Conservation (phyloP, 805 yeast genomes). For the Yamadazyma scolyti region DNA sequence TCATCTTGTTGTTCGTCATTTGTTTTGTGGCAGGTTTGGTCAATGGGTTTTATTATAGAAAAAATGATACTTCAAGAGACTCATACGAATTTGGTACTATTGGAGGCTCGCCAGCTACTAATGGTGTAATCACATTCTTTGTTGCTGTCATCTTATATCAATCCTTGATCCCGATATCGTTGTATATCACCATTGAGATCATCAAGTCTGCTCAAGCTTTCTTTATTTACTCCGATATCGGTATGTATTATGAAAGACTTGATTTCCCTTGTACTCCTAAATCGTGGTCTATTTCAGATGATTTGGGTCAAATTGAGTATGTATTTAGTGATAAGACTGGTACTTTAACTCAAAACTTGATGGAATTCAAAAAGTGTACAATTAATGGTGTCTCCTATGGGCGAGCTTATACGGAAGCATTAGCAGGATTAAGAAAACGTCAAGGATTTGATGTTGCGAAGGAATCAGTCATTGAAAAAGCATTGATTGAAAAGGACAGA, state of each 20-base stretch:
- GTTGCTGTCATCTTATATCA: slow-evolving; percentile 75
- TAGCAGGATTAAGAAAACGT: slow-evolving; percentile 73
- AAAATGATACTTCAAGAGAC: slow-evolving; percentile 48
- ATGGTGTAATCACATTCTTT: slow-evolving; percentile 70
- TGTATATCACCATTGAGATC: slow-evolving; percentile 78
- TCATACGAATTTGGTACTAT: slow-evolving; percentile 68
- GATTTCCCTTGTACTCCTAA: slow-evolving; percentile 84
- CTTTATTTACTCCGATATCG: slow-evolving; percentile 72
- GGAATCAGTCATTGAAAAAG: slow-evolving; percentile 51
- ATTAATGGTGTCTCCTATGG: slow-evolving; percentile 73
- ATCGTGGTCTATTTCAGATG: slow-evolving; percentile 83
- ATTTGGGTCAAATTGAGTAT: slow-evolving; percentile 81
- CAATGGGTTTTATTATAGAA: slow-evolving; percentile 62
- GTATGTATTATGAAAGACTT: slow-evolving; percentile 62
- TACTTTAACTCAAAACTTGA: slow-evolving; percentile 76
- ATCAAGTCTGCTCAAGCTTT: slow-evolving; percentile 80
- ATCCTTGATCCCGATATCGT: slow-evolving; percentile 77
- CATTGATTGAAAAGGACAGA: slow-evolving; percentile 54
- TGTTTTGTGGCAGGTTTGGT: slow-evolving; percentile 70
- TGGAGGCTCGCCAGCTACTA: slow-evolving; percentile 60
- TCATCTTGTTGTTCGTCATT: slow-evolving; percentile 56
- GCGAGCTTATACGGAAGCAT: slow-evolving; percentile 78
- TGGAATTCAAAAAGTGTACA: slow-evolving; percentile 83
- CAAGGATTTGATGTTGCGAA: slow-evolving; percentile 72
- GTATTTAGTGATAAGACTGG: slow-evolving; percentile 85